Evolutionary conservation across 495 filamentous ascomycete species (phyloP), one percentile per base, ranked within the genome.

Genomic region (Pseudoneurospora amorphoporcata): DNA sequence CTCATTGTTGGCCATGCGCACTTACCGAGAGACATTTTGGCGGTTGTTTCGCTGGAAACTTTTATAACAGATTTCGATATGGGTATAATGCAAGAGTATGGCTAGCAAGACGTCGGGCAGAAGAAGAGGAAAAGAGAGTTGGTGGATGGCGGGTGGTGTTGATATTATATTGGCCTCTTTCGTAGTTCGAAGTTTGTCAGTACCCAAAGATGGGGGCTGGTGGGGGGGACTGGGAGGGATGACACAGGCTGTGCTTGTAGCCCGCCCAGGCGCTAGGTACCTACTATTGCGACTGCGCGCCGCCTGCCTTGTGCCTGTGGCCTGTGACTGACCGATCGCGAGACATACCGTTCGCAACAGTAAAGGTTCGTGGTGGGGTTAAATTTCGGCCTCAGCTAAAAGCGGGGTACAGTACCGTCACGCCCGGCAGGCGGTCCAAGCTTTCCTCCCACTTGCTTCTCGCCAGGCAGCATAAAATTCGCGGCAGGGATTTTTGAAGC

Each of bases 111-210:
- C 23, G 37, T 42, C 45, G 43, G 17, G 38, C 29, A 39, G 35
- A 40, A 73, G 39, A n/a, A 53, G 72, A 47, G 39, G 70, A 65
- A 35, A 37, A 45, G 47, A 58, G 39, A 32, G 19, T 61, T 19
- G 61, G 61, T 69, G 41, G 58, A 35, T 72, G 72, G 32, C 45
- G 68, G 72, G 29, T 47, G 69, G 71, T 17, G 53, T 71, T 68
- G 38, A 69, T 58, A 58, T 69, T 23, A 17, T 70, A 65, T 65
- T 65, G 53, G 53, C 53, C 53, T 65, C 53, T 65, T 65, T 65
- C 53, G 53, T 65, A 65, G 53, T 65, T 65, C 32, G 71, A 76
- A 76, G 71, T 75, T 76, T 76, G 75, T 73, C 71, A 74, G 71
- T 76, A 76, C 75, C 75, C 75, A 75, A 76, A 68, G 71, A 69